These are phyloP conservation scores for Schizophyllum amplum DNA, from an alignment of 1,284 basidiomycete species.

Conservation along the genomic window DNA sequence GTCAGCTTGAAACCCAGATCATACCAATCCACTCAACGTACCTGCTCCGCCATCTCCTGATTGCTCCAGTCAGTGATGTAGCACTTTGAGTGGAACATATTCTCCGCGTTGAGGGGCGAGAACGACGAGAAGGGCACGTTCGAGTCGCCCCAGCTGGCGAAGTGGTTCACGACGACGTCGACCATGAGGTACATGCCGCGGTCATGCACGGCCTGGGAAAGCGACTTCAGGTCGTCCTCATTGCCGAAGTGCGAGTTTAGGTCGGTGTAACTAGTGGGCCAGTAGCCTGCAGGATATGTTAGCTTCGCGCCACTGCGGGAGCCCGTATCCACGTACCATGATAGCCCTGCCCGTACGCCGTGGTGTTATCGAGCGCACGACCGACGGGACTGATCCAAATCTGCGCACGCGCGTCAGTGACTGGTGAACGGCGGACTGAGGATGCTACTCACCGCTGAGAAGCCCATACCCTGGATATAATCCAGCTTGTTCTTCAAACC, in stretches of 20 bases:
- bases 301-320: not conserved
- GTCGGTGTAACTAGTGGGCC: constrained; percentile 49
- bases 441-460: constrained; percentile 66
- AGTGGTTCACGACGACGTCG: constrained; percentile 71
- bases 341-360: constrained; percentile 57
- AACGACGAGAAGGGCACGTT: constrained; percentile 10
- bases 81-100: constrained; percentile 29
- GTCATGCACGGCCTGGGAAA: constrained; percentile 51
- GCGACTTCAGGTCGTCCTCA: constrained; percentile 51
- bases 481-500: constrained; percentile 65
- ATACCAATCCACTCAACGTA: constrained; percentile 39
- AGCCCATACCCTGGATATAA: constrained; percentile 72
- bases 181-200: constrained; percentile 75
- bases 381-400: constrained; percentile 60
- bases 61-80: constrained; percentile 46
- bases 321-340: constrained; percentile 33
- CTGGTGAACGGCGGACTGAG: constrained; percentile 55
- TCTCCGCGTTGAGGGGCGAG: constrained; percentile 25
- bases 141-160: constrained; percentile 3
- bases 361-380: constrained; percentile 59
- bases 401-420: constrained; percentile 10
- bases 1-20: constrained; percentile 58
- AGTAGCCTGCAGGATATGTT: constrained; percentile 30
- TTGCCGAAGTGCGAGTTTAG: constrained; percentile 65
- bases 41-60: constrained; percentile 56